Evolutionary conservation across 2,329 filamentous ascomycete genomes (phyloP).

Genomic region (Chaetomium olivaceum): DNA sequence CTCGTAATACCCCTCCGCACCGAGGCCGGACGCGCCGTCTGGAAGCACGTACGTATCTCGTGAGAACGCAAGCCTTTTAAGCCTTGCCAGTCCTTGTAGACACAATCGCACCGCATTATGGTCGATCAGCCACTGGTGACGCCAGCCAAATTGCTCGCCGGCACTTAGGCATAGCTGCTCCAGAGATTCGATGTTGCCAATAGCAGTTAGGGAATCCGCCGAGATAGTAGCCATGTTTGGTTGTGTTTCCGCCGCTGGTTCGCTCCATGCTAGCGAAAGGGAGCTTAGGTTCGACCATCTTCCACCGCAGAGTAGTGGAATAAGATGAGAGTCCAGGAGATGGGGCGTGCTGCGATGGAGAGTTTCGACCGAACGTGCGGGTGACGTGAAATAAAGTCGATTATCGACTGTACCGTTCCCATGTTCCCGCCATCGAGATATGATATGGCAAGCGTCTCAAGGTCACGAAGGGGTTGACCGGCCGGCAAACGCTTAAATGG

Average conservation of each 20-base stretch:
- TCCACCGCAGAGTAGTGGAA: constrained; percentile 2
- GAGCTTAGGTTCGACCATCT: constrained; percentile 8
- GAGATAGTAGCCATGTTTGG: background rate
- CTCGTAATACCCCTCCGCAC: constrained; percentile 1
- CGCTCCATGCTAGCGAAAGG: constrained; percentile 2
- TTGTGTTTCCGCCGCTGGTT: background rate
- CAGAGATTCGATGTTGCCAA: constrained; percentile 5
- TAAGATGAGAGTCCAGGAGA: constrained; percentile 1
- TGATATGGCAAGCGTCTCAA: constrained; percentile 5
- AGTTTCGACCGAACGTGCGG: constrained; percentile 1
- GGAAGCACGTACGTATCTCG: constrained; percentile 6
- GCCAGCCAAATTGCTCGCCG: background rate
- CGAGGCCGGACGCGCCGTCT: background rate
- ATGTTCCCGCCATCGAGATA: background rate
- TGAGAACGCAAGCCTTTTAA: constrained; percentile 2
- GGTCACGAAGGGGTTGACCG: constrained; percentile 1
- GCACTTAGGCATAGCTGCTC: constrained; percentile 1
- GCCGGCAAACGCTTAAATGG: background rate
- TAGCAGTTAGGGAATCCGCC: constrained; percentile 1
- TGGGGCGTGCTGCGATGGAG: constrained; percentile 2
- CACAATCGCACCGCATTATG: background rate
- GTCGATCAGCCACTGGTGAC: constrained; percentile 5
- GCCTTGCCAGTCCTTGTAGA: constrained; percentile 1
- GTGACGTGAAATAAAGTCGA: constrained; percentile 5
- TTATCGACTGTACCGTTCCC: constrained; percentile 2